Base-by-base conservation (phyloP, 2,329 filamentous ascomycete species). In the Salinomyces thailandicus region DNA sequence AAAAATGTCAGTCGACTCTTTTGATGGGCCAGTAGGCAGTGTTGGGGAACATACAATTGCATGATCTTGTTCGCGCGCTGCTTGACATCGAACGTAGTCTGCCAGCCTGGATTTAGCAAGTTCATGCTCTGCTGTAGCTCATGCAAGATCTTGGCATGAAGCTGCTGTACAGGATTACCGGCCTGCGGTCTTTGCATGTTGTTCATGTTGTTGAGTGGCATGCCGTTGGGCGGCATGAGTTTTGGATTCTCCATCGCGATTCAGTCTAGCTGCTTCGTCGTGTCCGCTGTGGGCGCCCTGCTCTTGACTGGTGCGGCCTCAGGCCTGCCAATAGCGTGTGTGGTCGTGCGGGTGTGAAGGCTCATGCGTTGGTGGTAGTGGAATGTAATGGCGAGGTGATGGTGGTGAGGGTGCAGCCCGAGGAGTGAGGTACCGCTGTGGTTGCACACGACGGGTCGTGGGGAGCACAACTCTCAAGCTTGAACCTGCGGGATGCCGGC, bases 11-110 rank as follows among this genome's bases (percentile, higher is more conserved):
- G 31, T 17, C 14, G 9, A 16, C 8, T 24, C 7, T 17, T n/a
- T n/a, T n/a, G 18, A 11, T 13, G 11, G 11, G 5, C 18, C 29
- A n/a, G n/a, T n/a, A n/a, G n/a, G n/a, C n/a, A n/a, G n/a, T n/a
- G n/a, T n/a, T n/a, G n/a, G n/a, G 5, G 5, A 14, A 51, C 56
- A 44, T 37, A 59, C 55, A 60, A 40, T 35, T 57, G 55, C 45
- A 60, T 50, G 24, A 57, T 48, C 20, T 39, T 41, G 14, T 27
- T 22, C 7, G 52, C 48, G 27, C 57, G 52, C 15, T 52, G 48
- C 18, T 47, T 41, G 8, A 49, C 24, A 20, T 55, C 48, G 33
- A 57, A 43, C 6, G 51, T 55, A 12, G 45, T 43, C 45, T 59
- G 56, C 57, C 57, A 60, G n/a, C 44, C 48, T 8, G 38, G 38